These are phyloP conservation scores for Purshia tridentata DNA, from an alignment of 306 rosid genomes.

Conservation along the genomic window DNA sequence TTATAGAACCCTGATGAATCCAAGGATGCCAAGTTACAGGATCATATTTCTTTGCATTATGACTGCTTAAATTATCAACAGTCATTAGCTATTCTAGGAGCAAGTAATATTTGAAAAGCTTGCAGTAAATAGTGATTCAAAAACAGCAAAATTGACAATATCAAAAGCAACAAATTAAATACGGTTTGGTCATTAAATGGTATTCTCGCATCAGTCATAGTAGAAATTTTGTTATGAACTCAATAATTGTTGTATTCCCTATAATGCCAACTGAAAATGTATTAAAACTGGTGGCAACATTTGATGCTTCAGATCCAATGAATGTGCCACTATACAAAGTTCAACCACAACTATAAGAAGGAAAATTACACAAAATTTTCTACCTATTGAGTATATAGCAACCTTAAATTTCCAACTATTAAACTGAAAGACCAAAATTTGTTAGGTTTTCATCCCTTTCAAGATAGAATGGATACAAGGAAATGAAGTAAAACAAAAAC, in stretches of 20 bases:
- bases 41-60: too few species aligned
- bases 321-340: not conserved
- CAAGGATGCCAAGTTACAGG: too few species aligned
- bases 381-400: not conserved
- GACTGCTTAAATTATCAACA: too few species aligned
- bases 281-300: not conserved
- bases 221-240: too few species aligned
- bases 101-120: too few species aligned
- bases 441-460: constrained; percentile 6
- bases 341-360: constrained; percentile 4
- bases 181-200: not conserved
- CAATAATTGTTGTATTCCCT: not conserved
- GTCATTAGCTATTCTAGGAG: too few species aligned
- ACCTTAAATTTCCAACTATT: constrained; percentile 12
- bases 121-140: too few species aligned
- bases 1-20: too few species aligned
- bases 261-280: too few species aligned
- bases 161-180: too few species aligned
- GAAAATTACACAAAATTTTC: not conserved
- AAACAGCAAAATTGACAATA: rapidly evolving
- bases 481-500: not conserved
- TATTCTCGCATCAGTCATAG: not conserved
- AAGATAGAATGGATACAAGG: constrained; percentile 3
- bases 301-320: not conserved
- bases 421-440: constrained; percentile 12